These are phyloP conservation scores for Coniochaeta sp. DNA, from an alignment of 2,329 filamentous ascomycete genomes.

Conservation along the genomic window DNA sequence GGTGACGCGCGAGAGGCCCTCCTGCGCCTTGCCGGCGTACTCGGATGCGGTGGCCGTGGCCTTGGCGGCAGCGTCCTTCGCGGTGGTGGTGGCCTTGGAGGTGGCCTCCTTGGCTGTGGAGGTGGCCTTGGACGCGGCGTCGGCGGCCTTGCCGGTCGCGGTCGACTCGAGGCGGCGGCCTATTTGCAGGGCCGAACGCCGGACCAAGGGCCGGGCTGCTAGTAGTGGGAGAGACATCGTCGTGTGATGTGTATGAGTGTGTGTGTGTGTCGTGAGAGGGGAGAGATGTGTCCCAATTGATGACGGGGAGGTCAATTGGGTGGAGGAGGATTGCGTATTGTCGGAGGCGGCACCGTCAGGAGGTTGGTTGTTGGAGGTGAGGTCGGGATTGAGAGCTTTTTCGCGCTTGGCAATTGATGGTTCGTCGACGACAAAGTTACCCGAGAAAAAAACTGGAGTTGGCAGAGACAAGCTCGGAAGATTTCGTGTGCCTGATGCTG, in stretches of 20 bases:
- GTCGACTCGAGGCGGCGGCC: conserved; percentile 28
- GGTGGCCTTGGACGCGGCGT: conserved; percentile 48
- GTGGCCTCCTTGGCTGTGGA: conserved; percentile 43
- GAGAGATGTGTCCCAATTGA: background rate
- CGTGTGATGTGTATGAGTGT: conserved; percentile 1
- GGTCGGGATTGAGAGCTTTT: conserved; percentile 4
- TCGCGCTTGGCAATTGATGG: background rate
- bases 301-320: conserved; percentile 1
- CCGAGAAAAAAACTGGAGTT: conserved; percentile 16
- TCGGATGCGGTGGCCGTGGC: conserved; percentile 34
- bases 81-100: conserved; percentile 19
- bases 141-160: background rate
- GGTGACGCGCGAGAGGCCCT: conserved; percentile 76
- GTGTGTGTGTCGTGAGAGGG: background rate
- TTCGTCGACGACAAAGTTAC: background rate
- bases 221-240: conserved; percentile 16
- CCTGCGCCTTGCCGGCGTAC: conserved; percentile 58
- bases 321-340: conserved; percentile 7
- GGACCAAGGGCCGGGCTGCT: conserved; percentile 32
- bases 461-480: conserved; percentile 21
- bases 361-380: conserved; percentile 1
- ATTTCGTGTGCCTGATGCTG: conserved; percentile 17
- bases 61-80: conserved; percentile 34
- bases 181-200: conserved; percentile 36
- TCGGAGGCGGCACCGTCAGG: conserved; percentile 1